Evolutionary conservation across 208 protist species (phyloP).

Genomic region (Acanthamoeba triangularis): DNA sequence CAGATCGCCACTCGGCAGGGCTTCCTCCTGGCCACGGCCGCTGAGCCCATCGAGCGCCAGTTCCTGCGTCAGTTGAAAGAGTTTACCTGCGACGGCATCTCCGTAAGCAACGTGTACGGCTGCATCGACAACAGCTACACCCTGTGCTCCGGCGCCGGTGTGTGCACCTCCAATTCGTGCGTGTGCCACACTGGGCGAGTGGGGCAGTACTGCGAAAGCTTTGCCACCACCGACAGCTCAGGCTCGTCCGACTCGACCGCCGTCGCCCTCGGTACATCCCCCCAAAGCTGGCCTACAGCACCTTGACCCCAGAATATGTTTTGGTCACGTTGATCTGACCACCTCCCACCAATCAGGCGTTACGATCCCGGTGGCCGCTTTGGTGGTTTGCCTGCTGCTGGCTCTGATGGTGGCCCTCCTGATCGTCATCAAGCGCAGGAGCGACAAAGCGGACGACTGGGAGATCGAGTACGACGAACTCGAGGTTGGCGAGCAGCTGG

Average conservation of each 20-base stretch:
- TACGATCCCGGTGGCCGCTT: neutral
- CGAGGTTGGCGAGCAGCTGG: neutral
- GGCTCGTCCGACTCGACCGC: neutral
- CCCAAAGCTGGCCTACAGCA: too few relatives aligned
- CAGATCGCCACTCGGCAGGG: neutral
- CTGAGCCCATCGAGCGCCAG: neutral
- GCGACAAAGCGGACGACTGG: neutral
- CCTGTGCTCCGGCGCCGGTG: neutral
- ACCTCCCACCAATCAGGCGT: neutral
- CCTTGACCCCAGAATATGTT: neutral
- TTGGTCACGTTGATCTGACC: neutral
- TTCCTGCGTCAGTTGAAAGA: neutral
- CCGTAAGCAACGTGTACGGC: neutral
- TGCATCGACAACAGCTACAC: neutral
- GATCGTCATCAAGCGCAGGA: neutral
- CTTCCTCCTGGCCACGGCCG: neutral
- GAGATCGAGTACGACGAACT: constrained; percentile 7
- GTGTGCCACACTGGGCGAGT: neutral
- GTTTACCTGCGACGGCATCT: neutral
- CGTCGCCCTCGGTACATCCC: neutral
- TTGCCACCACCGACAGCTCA: too few relatives aligned
- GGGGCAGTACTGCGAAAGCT: neutral
- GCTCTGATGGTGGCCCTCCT: neutral
- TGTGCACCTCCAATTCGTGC: neutral
- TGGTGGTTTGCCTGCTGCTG: neutral